A percentile compares a stretch with the other conserved stretches of the same genome.
Conservation (phyloP, 495 filamentous ascomycete genomes). For the Thozetella sp. region DNA sequence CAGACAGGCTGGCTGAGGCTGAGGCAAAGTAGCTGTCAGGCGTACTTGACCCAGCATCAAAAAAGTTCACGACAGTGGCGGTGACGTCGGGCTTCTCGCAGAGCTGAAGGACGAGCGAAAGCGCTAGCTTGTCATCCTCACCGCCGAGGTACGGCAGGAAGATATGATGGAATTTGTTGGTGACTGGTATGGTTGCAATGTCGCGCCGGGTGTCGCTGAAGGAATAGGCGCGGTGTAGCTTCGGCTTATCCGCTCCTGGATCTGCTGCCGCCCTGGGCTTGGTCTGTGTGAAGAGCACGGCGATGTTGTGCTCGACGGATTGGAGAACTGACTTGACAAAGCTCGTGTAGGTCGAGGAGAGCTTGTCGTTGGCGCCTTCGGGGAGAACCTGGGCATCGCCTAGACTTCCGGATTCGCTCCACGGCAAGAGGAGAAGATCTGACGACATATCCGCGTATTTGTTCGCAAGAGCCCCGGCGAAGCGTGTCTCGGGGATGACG, state of each 20-base stretch:
- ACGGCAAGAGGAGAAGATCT: slow-evolving; percentile 83
- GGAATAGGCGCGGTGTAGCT: slow-evolving; percentile 56
- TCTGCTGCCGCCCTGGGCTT: no score
- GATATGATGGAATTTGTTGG: slow-evolving; percentile 73
- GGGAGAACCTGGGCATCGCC: slow-evolving; percentile 54
- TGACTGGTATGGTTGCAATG: slow-evolving; percentile 39
- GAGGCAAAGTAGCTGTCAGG: slow-evolving; percentile 22
- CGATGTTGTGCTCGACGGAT: no score
- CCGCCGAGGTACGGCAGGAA: slow-evolving; percentile 83
- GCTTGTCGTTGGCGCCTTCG: slow-evolving; percentile 24
- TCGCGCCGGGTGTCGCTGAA: slow-evolving; percentile 46
- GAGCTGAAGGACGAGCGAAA: slow-evolving; percentile 78
- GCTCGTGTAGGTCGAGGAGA: slow-evolving; percentile 45
- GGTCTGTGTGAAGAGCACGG: no score
- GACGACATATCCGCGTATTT: slow-evolving; percentile 66
- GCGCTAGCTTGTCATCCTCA: slow-evolving; percentile 73
- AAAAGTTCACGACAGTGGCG: slow-evolving; percentile 54
- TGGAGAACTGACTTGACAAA: no score
- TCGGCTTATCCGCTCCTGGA: no score
- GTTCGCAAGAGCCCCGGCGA: slow-evolving; percentile 69
- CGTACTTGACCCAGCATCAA: slow-evolving; percentile 9
- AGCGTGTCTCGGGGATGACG: slow-evolving; percentile 73
- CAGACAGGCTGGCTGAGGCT: slow-evolving; percentile 22
- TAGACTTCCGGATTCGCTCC: slow-evolving; percentile 77
- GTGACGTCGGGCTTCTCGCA: slow-evolving; percentile 72